These are phyloP conservation scores for Thozetella sp. DNA, from an alignment of 495 filamentous ascomycete genomes.

Conservation along the genomic window DNA sequence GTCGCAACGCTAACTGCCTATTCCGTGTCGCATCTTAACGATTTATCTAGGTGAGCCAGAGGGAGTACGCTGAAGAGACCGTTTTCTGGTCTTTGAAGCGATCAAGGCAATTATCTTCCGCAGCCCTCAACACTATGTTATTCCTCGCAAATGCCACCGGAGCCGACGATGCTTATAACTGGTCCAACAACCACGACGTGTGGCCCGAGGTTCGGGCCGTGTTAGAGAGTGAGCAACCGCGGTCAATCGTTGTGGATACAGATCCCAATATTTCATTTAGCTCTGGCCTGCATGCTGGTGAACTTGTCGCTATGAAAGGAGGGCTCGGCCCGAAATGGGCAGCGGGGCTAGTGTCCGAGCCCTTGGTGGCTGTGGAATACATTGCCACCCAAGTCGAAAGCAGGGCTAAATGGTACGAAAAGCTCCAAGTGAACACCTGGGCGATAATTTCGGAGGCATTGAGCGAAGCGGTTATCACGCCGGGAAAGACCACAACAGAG, in stretches of 20 bases:
- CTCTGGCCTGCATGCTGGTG: slow-evolving; percentile 44
- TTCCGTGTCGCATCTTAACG: too few relatives aligned
- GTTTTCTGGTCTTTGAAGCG: slow-evolving; percentile 49
- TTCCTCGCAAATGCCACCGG: slow-evolving; percentile 34
- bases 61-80: slow-evolving; percentile 50
- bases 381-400: slow-evolving; percentile 39
- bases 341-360: slow-evolving; percentile 30
- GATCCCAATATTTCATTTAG: slow-evolving; percentile 39
- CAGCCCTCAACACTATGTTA: slow-evolving; percentile 41
- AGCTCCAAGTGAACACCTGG: slow-evolving; percentile 47
- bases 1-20: too few relatives aligned
- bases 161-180: slow-evolving; percentile 22
- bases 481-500: slow-evolving; percentile 38
- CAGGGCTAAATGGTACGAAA: slow-evolving; percentile 37
- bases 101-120: slow-evolving; percentile 41
- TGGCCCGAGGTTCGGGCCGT: slow-evolving; percentile 32
- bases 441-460: slow-evolving; percentile 47
- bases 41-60: slow-evolving; percentile 51
- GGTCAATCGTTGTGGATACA: slow-evolving; percentile 39
- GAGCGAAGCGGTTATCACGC: slow-evolving; percentile 39
- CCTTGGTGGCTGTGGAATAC: slow-evolving; percentile 45
- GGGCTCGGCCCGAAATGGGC: slow-evolving; percentile 35
- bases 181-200: slow-evolving; percentile 42
- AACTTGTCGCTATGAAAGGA: slow-evolving; percentile 26
- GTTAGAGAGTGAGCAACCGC: slow-evolving; percentile 26